These are phyloP conservation scores for Albizia julibrissin DNA, from an alignment of 306 rosid species.

Conservation along the genomic window DNA sequence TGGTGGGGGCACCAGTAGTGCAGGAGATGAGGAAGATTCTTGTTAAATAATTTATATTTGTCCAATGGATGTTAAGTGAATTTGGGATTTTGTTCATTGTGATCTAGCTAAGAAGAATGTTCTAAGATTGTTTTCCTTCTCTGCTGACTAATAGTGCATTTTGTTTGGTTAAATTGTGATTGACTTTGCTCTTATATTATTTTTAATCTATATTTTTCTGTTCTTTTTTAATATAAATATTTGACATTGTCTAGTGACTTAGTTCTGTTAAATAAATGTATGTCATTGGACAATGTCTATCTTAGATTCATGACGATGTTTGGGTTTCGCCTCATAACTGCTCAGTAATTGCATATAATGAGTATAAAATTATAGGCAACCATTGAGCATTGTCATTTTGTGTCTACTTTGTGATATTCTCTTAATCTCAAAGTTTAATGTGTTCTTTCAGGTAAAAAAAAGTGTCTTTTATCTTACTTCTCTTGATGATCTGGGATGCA, in stretches of 20 bases:
- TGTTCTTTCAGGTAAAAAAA: no score
- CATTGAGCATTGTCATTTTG: not conserved
- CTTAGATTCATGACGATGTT: not conserved
- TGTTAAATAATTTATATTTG: not conserved
- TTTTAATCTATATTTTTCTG: slow-evolving; percentile 1
- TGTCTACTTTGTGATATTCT: not conserved
- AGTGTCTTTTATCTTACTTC: not conserved
- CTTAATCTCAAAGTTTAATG: not conserved
- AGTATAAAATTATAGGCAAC: not conserved
- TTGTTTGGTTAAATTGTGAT: not conserved
- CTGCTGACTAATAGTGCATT: not conserved
- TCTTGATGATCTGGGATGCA: not conserved
- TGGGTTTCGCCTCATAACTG: not conserved
- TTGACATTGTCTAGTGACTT: not conserved
- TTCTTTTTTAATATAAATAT: slow-evolving; percentile 4
- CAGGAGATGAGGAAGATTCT: not conserved
- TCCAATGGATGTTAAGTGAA: slow-evolving; percentile 5
- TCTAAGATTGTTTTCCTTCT: not conserved
- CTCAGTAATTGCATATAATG: not conserved
- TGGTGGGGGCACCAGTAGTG: not conserved
- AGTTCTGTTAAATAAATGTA: not conserved
- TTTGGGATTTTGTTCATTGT: slow-evolving; percentile 15
- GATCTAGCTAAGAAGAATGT: slow-evolving; percentile 14
- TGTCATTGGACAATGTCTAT: not conserved
- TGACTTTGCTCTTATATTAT: slow-evolving; percentile 25